Evolutionary conservation across 208 protist species (phyloP).

Genomic region (Wallacemonas sp.): DNA sequence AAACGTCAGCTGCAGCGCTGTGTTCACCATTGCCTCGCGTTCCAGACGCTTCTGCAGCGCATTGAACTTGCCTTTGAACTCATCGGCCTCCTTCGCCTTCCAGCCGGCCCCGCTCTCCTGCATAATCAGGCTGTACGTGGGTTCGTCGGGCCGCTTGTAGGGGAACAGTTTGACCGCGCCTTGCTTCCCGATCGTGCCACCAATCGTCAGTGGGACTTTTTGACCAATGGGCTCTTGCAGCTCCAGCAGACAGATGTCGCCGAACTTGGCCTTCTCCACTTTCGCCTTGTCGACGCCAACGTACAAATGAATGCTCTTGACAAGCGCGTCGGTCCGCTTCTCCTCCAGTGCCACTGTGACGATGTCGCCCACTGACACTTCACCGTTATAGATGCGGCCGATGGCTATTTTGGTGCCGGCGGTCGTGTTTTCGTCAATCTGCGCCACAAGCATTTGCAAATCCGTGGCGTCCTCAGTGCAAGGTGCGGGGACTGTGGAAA

Average conservation of each 20-base stretch:
- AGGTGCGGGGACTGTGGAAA: constrained; percentile 82
- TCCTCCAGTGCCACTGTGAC: constrained; percentile 87
- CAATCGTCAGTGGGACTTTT: constrained; percentile 90
- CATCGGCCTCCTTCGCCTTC: constrained; percentile 88
- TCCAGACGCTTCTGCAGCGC: constrained; percentile 79
- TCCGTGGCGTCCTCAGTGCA: constrained; percentile 33
- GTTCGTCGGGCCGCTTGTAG: constrained; percentile 94
- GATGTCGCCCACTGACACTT: constrained; percentile 81
- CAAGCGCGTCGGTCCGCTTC: constrained; percentile 79
- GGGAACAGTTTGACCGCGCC: constrained; percentile 70
- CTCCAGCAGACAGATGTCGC: constrained; percentile 86
- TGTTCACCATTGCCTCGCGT: constrained; percentile 94
- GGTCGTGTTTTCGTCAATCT: constrained; percentile 89
- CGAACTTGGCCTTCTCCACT: constrained; percentile 64
- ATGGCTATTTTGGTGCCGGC: constrained; percentile 88
- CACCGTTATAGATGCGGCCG: constrained; percentile 92
- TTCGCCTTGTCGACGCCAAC: constrained; percentile 78
- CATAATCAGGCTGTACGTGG: constrained; percentile 93
- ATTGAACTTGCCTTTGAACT: constrained; percentile 69
- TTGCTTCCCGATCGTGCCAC: constrained; percentile 76
- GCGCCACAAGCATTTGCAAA: constrained; percentile 96
- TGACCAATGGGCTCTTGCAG: constrained; percentile 83
- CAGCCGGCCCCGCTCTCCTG: constrained; percentile 90
- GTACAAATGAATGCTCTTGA: constrained; percentile 86
- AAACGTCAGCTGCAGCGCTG: constrained; percentile 75